Evolutionary conservation across 208 protist genomes (phyloP).

Genomic region (Naegleria fowleri): DNA sequence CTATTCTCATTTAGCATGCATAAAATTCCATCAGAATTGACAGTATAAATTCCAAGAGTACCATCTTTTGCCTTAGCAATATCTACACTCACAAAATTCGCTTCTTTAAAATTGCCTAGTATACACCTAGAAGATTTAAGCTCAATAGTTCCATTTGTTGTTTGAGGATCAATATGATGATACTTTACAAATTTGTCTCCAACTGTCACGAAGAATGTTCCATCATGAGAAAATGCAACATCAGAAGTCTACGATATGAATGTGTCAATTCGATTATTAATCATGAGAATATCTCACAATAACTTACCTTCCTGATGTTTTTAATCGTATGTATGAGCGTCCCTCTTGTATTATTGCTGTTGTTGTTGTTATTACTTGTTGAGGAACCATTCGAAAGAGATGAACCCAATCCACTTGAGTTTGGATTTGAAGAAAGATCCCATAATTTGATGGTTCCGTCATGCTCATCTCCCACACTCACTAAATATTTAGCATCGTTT

Average conservation of each 20-base stretch:
- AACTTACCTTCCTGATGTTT: not conserved
- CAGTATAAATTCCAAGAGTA: not conserved
- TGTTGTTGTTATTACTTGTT: not conserved
- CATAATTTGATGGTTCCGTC: conserved; percentile 39
- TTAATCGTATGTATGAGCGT: not conserved
- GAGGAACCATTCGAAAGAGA: not conserved
- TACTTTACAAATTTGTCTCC: conserved; percentile 10
- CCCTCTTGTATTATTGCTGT: not conserved
- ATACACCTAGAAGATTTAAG: not conserved
- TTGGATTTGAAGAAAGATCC: not conserved
- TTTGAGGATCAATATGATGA: not conserved
- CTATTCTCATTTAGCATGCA: not conserved
- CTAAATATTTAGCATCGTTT: conserved; percentile 38
- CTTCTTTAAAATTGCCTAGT: not conserved
- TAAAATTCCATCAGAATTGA: not conserved
- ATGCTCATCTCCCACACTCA: conserved; percentile 38
- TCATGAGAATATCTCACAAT: too few species aligned
- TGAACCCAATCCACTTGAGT: not conserved
- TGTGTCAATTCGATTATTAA: too few species aligned
- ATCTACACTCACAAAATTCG: not conserved
- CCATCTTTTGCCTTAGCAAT: not conserved
- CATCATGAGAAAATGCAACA: not conserved
- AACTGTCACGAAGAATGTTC: conserved; percentile 5
- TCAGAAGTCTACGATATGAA: not conserved
- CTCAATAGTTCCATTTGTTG: not conserved